Evolutionary conservation across 306 rosid species (phyloP).

Genomic region (Mimosa bimucronata): DNA sequence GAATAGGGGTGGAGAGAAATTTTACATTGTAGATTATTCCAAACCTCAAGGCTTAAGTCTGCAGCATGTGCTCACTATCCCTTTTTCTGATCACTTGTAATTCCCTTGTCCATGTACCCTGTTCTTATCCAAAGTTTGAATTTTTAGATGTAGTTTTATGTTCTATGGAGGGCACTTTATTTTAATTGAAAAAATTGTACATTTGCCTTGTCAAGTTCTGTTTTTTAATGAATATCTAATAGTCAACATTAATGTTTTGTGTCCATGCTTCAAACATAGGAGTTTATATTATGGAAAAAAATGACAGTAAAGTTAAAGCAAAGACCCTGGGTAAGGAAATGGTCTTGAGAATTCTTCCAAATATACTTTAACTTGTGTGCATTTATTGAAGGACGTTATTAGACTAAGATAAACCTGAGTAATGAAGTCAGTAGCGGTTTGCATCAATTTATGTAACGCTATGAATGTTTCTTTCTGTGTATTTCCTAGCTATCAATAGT

Average conservation of each 20-base stretch:
- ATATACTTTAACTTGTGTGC: not conserved
- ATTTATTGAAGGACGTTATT: not conserved
- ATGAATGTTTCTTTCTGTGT: conserved; percentile 5
- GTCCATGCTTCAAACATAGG: not conserved
- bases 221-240: not conserved
- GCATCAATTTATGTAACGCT: not conserved
- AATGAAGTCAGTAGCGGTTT: conserved; percentile 13
- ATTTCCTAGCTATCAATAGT: not conserved
- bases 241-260: not conserved
- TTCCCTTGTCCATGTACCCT: not conserved
- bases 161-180: not conserved
- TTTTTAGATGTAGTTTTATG: conserved; percentile 1
- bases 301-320: not conserved
- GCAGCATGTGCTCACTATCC: conserved; percentile 72
- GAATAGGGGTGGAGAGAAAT: no score
- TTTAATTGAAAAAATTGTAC: not conserved
- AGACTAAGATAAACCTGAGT: not conserved
- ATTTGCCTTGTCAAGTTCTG: not conserved
- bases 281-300: not conserved
- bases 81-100: conserved; percentile 64
- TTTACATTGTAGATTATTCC: conserved; percentile 18
- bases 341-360: not conserved
- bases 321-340: not conserved
- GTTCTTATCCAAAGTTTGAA: conserved; percentile 2
- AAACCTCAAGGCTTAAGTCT: conserved; percentile 56